These are phyloP conservation scores for Crithidia fasciculata DNA, from an alignment of 208 protist genomes.

Conservation along the genomic window DNA sequence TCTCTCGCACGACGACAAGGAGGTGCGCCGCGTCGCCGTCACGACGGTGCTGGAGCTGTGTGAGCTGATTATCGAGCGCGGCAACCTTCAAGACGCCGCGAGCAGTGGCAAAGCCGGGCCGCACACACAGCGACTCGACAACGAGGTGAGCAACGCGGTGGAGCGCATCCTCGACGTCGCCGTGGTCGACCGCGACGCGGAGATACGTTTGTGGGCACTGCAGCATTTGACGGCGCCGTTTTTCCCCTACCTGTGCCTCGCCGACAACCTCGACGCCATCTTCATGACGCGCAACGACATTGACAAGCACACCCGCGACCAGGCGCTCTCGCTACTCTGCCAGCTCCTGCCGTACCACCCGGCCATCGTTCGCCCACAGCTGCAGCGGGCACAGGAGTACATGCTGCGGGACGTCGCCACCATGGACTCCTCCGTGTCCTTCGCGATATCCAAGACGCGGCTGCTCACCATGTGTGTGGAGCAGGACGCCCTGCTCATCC, in stretches of 20 bases:
- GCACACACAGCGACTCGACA: slow-evolving; percentile 50
- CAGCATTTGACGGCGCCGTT: slow-evolving; percentile 63
- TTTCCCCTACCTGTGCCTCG: slow-evolving; percentile 79
- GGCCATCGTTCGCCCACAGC: slow-evolving; percentile 68
- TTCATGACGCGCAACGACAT: slow-evolving; percentile 87
- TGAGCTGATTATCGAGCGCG: slow-evolving; percentile 56
- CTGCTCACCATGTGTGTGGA: slow-evolving; percentile 76
- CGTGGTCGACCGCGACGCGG: slow-evolving; percentile 70
- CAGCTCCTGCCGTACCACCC: slow-evolving; percentile 75
- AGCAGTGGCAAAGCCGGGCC: not conserved
- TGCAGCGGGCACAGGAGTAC: slow-evolving; percentile 79
- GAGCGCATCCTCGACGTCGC: slow-evolving; percentile 85
- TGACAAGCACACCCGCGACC: slow-evolving; percentile 51
- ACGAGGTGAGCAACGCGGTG: slow-evolving; percentile 66
- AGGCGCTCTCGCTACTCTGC: slow-evolving; percentile 78
- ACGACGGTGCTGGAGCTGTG: slow-evolving; percentile 71
- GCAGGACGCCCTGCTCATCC: slow-evolving; percentile 70
- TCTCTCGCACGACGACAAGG: slow-evolving; percentile 76
- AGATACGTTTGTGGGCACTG: slow-evolving; percentile 72
- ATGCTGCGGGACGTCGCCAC: slow-evolving; percentile 84
- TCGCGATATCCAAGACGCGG: slow-evolving; percentile 63
- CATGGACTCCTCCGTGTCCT: slow-evolving; percentile 79
- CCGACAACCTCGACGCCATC: slow-evolving; percentile 81
- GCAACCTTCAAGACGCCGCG: slow-evolving; percentile 11
- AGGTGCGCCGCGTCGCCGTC: slow-evolving; percentile 65